phyloP scores from a whole-genome alignment of 1,139 yeast genomes.

The Geotrichum siamense region DNA sequence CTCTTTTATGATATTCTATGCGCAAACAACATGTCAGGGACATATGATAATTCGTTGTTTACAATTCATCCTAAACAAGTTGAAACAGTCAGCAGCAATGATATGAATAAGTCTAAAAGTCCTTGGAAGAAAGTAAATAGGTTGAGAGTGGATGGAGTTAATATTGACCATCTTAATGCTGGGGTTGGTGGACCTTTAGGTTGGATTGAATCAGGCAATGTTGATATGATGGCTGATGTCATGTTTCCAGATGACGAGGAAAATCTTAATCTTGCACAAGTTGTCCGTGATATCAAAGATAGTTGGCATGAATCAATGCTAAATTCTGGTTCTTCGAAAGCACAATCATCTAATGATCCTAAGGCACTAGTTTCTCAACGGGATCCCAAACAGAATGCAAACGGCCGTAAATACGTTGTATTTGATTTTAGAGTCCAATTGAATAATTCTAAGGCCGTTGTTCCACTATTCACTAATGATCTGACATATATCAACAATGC shows the following conservation, averaged over 20 bases:
- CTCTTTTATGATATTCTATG: constrained; percentile 76
- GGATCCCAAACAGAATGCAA: constrained; percentile 8
- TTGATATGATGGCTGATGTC: constrained; percentile 87
- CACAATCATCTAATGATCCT: constrained; percentile 8
- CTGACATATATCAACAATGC: constrained; percentile 87
- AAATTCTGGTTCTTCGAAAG: constrained; percentile 3
- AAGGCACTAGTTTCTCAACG: constrained; percentile 14
- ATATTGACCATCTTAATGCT: constrained; percentile 79
- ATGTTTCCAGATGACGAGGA: constrained; percentile 62
- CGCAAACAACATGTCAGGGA: constrained; percentile 80
- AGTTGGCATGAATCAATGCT: constrained; percentile 33
- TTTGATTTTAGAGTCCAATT: constrained; percentile 72
- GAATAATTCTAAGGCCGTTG: constrained; percentile 78
- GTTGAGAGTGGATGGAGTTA: constrained; percentile 73
- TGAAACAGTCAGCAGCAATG: constrained; percentile 14
- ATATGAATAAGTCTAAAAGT: constrained; percentile 19
- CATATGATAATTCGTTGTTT: constrained; percentile 87
- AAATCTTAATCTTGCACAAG: constrained; percentile 36
- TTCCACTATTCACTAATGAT: constrained; percentile 80
- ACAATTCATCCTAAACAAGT: constrained; percentile 75
- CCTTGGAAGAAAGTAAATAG: constrained; percentile 66
- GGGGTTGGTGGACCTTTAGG: constrained; percentile 95
- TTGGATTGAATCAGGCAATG: constrained; percentile 88
- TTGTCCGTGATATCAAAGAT: constrained; percentile 38
- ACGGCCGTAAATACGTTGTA: constrained; percentile 50